These are phyloP conservation scores for Phytophthora sansomeana DNA, from an alignment of 352 stramenopile species.

Conservation along the genomic window DNA sequence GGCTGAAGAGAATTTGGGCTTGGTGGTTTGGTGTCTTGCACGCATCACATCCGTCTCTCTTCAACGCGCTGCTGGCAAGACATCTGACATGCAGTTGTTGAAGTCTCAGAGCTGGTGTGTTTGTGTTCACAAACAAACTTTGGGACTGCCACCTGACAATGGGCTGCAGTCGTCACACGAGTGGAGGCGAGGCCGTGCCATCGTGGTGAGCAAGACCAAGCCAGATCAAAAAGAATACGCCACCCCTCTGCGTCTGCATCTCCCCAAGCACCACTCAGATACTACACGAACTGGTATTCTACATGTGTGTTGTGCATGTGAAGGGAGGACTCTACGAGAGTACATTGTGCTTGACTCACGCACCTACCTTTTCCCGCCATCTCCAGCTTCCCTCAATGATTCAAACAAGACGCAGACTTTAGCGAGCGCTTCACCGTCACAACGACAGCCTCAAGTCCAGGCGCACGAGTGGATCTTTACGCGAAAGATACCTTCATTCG, in stretches of 20 bases:
- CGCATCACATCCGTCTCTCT: slow-evolving; percentile 3
- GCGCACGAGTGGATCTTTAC: slow-evolving; percentile 2
- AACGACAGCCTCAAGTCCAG: slow-evolving; percentile 16
- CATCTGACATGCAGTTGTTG: neutral
- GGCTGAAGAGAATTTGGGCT: slow-evolving; percentile 19
- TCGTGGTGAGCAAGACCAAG: slow-evolving; percentile 9
- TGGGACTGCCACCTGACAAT: too few species aligned
- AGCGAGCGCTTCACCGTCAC: neutral
- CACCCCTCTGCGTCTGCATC: slow-evolving; percentile 11
- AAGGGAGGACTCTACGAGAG: neutral
- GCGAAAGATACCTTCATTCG: slow-evolving; percentile 24
- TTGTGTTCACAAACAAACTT: too few species aligned
- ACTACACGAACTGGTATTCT: neutral
- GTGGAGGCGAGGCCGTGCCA: neutral
- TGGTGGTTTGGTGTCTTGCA: neutral
- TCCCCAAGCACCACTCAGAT: neutral
- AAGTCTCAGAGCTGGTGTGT: too few species aligned
- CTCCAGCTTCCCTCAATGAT: slow-evolving; percentile 7
- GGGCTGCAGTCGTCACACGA: too few species aligned
- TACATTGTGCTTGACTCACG: neutral
- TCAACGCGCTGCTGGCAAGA: slow-evolving; percentile 1
- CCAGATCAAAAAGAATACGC: slow-evolving; percentile 1
- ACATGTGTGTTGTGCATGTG: neutral
- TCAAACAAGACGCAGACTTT: neutral
- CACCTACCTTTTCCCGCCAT: neutral